Base-by-base conservation (phyloP, 495 filamentous ascomycete species). In the Aspergillus leporis region DNA sequence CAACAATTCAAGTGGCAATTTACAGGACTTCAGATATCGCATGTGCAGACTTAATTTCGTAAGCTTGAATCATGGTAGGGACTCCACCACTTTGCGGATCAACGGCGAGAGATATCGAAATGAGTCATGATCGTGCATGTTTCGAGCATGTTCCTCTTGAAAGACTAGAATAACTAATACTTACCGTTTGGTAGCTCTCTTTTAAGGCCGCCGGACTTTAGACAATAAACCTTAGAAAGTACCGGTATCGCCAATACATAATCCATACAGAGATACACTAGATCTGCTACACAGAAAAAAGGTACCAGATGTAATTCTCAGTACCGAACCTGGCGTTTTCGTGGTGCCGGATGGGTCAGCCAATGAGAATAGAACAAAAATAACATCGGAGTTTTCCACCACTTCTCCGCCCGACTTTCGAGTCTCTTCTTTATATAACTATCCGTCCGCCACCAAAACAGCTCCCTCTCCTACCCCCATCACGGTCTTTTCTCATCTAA, bases 351-450 rank as follows among this genome's bases (percentile, higher is more conserved):
- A 21, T 23, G 1, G 21, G 3, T 32, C 16, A 0, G 53, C 71
- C 69, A 74, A 74, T 74, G 57, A 68, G 16, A 13, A 4, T 1
- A 3, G 47, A 25, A 0, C 25, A 23, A 46, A 63, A 56, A 56
- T 55, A 51, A 41, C 57, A 60, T 61, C 62, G 70, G 66, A 70
- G 64, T 69, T 68, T 69, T 62, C 56, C 31, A 51, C 34, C 47
- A 23, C 34, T 58, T 53, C 49, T 59, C 55, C 51, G 55, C 53
- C 58, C 38, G 22, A 50, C 22, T 51, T 70, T 71, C 64, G 64
- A 66, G 65, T 56, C 61, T 63, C 60, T 69, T 73, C 66, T 66
- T 53, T 68, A 58, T 49, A 62, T 56, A 41, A 53, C 53, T 53
- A 50, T 47, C 63, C 53, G 40, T 50, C 57, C 53, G 30, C 41